These are phyloP conservation scores for Aspergillus diversus DNA, from an alignment of 495 filamentous ascomycete species.

Conservation along the genomic window DNA sequence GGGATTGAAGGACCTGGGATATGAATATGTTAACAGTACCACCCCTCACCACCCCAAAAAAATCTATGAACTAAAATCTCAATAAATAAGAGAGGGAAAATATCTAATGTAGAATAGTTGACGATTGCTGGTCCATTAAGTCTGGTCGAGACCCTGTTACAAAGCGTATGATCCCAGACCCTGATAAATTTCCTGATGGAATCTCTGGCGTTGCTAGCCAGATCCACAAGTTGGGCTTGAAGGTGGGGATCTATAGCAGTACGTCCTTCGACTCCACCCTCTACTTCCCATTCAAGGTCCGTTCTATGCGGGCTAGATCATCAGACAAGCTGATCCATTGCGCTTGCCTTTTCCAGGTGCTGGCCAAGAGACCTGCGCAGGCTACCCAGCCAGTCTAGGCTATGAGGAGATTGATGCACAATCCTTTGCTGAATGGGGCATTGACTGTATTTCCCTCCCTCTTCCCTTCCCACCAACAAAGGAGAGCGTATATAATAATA, in stretches of 20 bases:
- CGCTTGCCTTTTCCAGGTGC: slow-evolving; percentile 45
- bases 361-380: slow-evolving; percentile 64
- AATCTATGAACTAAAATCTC: not conserved
- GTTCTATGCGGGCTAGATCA: no score
- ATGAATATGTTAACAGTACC: slow-evolving; percentile 64
- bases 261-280: slow-evolving; percentile 11
- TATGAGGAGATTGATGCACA: slow-evolving; percentile 65
- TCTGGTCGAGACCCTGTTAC: slow-evolving; percentile 49
- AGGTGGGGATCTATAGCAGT: slow-evolving; percentile 68
- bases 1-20: slow-evolving; percentile 65
- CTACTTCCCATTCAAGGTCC: not conserved
- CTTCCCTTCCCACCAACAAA: not conserved
- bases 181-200: slow-evolving; percentile 62
- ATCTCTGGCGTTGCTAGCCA: slow-evolving; percentile 60
- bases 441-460: slow-evolving; percentile 55
- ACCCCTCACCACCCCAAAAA: slow-evolving; percentile 38
- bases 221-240: slow-evolving; percentile 63
- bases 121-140: slow-evolving; percentile 68
- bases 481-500: not conserved
- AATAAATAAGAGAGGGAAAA: not conserved
- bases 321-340: not conserved
- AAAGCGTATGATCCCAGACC: slow-evolving; percentile 56
- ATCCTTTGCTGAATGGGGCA: slow-evolving; percentile 65
- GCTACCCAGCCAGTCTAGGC: slow-evolving; percentile 63
- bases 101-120: slow-evolving; percentile 32